Evolutionary conservation across 495 filamentous ascomycete species (phyloP), one percentile per base, ranked within the genome.

Genomic region (Penicillium steckii): DNA sequence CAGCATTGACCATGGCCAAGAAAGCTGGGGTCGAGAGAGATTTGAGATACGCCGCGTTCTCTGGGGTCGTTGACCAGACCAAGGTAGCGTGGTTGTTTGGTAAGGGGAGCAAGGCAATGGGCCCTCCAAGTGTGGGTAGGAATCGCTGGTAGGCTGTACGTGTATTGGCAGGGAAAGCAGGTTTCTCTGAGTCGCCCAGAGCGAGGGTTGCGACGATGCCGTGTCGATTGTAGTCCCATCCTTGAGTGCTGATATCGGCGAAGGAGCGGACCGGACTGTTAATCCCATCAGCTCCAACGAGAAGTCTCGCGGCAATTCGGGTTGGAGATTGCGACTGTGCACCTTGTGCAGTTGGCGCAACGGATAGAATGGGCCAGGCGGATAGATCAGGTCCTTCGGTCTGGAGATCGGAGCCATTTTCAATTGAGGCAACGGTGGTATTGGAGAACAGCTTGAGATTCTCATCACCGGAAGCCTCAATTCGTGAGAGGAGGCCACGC

Each of bases 111-210:
- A 97, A 81, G 5, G 94, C 94, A 40, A 97, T 83, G 0, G 94
- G 93, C 0, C 94, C 94, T 15, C 75, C 75, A 8, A 78, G 68
- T 0, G 89, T 87, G 2, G 94, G 94, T 17, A 99, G 79, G 70
- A 99, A 99, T 27, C 94, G 83, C 73, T 99, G 94, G 68, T 95
- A 99, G 23, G 94, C 94, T 43, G 82, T 89, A 56, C 87, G 88
- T 48, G 62, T 69, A 19, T 74, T 77, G 25, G 56, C 45, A 1
- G 65, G 65, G 60, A 68, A 66, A 1, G 64, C 44, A 17, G 57
- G 30, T 2, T 48, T 51, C 13, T 65, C 60, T 41, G 57, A 64
- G 1, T 81, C 85, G 23, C 82, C 78, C 8, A 96, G 75, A 44
- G 86, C 77, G 18, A 99, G 70, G 0, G 91, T 94, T 53, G 94